phyloP scores from a whole-genome alignment of 345 rosid species.

The Populus simonii region DNA sequence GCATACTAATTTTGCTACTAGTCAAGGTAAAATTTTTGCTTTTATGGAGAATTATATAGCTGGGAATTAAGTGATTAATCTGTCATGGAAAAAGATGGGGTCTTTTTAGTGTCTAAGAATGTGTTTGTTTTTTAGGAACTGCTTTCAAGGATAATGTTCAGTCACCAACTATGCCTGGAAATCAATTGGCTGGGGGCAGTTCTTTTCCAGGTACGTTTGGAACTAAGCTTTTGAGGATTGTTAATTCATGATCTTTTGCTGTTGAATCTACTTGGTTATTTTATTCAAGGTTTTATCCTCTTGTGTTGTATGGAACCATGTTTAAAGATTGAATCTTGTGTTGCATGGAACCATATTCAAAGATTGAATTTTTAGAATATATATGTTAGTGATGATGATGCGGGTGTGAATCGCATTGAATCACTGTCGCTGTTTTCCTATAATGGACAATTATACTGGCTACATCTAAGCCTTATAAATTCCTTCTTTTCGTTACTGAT shows the following conservation, averaged over 20 bases:
- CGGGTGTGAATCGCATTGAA: too few relatives aligned
- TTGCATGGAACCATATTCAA: neutral
- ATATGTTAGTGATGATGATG: neutral
- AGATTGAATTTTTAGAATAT: neutral
- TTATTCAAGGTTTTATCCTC: neutral
- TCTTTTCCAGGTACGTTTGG: slow-evolving; percentile 27
- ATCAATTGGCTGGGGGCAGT: slow-evolving; percentile 27
- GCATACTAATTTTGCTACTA: slow-evolving; percentile 37
- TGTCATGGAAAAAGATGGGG: too few relatives aligned
- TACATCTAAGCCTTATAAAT: neutral
- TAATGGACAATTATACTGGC: neutral
- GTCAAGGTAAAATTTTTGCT: slow-evolving; percentile 5
- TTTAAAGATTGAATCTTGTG: neutral
- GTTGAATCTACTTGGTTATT: neutral
- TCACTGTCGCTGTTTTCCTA: too few relatives aligned
- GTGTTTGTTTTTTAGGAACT: slow-evolving; percentile 4
- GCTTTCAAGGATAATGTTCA: slow-evolving; percentile 16
- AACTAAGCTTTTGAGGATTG: neutral
- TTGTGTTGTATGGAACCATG: neutral
- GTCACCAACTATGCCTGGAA: slow-evolving; percentile 11
- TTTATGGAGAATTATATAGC: too few relatives aligned
- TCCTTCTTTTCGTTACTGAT: neutral
- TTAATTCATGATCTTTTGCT: neutral
- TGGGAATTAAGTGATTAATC: too few relatives aligned
- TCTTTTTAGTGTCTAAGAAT: neutral